Conservation (phyloP, 139 green algal species). For the Haematococcus sp. region DNA sequence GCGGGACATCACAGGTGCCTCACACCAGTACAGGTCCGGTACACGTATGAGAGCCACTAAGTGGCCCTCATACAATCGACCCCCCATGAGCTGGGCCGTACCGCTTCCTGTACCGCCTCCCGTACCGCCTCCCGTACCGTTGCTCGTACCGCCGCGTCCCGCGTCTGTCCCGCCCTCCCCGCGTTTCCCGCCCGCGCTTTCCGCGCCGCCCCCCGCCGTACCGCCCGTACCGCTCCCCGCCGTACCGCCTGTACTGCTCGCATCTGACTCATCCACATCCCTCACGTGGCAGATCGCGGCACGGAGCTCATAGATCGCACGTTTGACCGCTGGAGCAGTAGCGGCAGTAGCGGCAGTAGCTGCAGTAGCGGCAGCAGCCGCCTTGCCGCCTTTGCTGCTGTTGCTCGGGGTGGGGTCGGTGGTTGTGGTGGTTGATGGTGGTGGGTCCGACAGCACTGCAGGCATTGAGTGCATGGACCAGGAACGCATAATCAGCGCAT, state of each 20-base stretch:
- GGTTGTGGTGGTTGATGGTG: neutral
- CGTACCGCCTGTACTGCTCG: neutral
- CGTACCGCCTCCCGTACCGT: too few species aligned
- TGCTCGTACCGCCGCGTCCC: neutral
- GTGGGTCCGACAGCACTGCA: neutral
- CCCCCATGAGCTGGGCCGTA: too few species aligned
- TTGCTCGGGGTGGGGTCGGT: neutral
- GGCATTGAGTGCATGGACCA: too few species aligned
- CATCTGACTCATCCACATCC: constrained; percentile 51
- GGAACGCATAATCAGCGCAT: too few species aligned
- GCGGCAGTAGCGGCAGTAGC: neutral
- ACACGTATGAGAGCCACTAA: constrained; percentile 71
- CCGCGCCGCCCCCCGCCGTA: too few species aligned
- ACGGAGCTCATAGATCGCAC: constrained; percentile 69
- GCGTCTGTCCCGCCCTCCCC: neutral
- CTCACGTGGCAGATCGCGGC: constrained; percentile 67
- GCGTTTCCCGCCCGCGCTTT: too few species aligned
- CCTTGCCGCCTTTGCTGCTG: neutral
- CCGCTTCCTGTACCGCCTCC: too few species aligned
- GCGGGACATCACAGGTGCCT: neutral
- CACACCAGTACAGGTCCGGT: constrained; percentile 1
- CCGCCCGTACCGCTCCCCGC: too few species aligned
- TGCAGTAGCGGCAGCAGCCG: neutral
- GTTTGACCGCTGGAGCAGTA: neutral
- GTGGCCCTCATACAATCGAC: constrained; percentile 57